phyloP scores from a whole-genome alignment of 805 yeast species.

The Tetrapisispora iriomotensis region DNA sequence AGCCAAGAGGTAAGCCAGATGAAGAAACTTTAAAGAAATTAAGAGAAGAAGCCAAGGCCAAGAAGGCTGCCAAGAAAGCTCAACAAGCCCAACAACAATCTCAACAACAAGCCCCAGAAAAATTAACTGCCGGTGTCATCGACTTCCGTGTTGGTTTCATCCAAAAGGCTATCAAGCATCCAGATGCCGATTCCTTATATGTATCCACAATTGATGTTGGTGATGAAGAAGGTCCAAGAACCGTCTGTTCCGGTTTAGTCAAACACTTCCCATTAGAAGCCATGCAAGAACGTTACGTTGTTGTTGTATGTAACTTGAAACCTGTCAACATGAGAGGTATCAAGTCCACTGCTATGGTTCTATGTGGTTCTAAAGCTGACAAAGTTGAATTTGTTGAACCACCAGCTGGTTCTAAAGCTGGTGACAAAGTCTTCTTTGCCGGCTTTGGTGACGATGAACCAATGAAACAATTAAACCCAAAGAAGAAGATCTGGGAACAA shows the following conservation, averaged over 20 bases:
- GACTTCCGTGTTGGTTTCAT: conserved; percentile 95
- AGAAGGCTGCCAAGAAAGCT: conserved; percentile 49
- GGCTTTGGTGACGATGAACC: conserved; percentile 76
- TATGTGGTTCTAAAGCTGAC: conserved; percentile 74
- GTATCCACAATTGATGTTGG: conserved; percentile 96
- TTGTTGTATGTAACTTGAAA: conserved; percentile 89
- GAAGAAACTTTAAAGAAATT: conserved; percentile 38
- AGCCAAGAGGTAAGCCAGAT: conserved; percentile 37
- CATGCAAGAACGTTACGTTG: conserved; percentile 88
- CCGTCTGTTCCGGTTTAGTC: conserved; percentile 95
- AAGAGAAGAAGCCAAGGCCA: conserved; percentile 49
- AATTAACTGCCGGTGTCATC: conserved; percentile 73
- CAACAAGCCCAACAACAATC: conserved; percentile 43
- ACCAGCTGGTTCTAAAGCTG: conserved; percentile 86
- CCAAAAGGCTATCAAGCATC: conserved; percentile 93
- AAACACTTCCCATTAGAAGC: conserved; percentile 83
- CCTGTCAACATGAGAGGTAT: conserved; percentile 98
- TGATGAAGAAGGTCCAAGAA: conserved; percentile 94
- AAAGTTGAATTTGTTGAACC: conserved; percentile 89
- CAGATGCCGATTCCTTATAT: conserved; percentile 93
- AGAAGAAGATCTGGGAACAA: conserved; percentile 96
- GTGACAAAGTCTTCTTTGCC: conserved; percentile 94
- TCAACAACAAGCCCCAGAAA: conserved; percentile 36
- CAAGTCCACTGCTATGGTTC: conserved; percentile 91
- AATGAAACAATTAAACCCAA: conserved; percentile 87